phyloP scores from a whole-genome alignment of 2,329 filamentous ascomycete genomes.

The Cercospora brassicicola region DNA sequence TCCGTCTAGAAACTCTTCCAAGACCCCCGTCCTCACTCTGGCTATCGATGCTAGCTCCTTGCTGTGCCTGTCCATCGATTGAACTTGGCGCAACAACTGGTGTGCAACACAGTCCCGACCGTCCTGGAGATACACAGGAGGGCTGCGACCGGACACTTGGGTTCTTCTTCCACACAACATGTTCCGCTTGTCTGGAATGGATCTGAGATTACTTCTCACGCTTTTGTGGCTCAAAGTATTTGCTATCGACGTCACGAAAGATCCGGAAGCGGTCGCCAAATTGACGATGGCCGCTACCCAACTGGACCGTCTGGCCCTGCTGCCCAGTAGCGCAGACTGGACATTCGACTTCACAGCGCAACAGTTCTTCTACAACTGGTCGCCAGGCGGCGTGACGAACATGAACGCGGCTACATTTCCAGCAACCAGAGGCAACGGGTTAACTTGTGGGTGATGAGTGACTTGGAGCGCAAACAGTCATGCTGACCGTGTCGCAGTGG shows the following conservation, averaged over 20 bases:
- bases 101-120: conserved; percentile 12
- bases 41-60: neutral
- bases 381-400: conserved; percentile 53
- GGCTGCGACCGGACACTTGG: conserved; percentile 13
- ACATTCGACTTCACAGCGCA: conserved; percentile 51
- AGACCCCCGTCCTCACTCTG: neutral
- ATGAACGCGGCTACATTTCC: conserved; percentile 56
- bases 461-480: neutral
- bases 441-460: conserved; percentile 45
- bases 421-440: conserved; percentile 49
- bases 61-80: neutral
- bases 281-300: conserved; percentile 47
- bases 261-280: conserved; percentile 44
- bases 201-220: conserved; percentile 26
- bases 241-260: conserved; percentile 43
- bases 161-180: conserved; percentile 19
- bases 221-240: conserved; percentile 28
- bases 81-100: neutral
- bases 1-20: conserved; percentile 6
- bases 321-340: conserved; percentile 48
- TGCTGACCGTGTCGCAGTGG: conserved; percentile 30
- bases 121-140: conserved; percentile 12
- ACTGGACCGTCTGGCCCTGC: conserved; percentile 47
- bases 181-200: conserved; percentile 21
- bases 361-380: conserved; percentile 45